These are phyloP conservation scores for Mycosarcoma mackinlayi DNA, from an alignment of 1,284 basidiomycete species.

Conservation along the genomic window DNA sequence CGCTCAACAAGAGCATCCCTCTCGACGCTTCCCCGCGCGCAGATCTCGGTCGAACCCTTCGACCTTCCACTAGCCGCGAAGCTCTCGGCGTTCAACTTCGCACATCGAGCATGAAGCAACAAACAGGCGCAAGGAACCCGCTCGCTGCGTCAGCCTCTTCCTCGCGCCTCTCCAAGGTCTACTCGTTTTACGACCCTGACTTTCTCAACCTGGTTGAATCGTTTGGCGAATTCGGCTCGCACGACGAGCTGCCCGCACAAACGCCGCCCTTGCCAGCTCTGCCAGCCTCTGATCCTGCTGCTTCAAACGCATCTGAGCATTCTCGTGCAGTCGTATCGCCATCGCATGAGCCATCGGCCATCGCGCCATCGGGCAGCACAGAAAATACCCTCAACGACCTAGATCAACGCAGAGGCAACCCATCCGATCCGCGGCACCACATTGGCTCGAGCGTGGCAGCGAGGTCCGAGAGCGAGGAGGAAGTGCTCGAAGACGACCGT, in stretches of 20 bases:
- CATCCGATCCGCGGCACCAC: not conserved
- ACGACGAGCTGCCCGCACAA: constrained; percentile 35
- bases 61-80: constrained; percentile 25
- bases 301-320: not conserved
- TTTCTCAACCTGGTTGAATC: constrained; percentile 73
- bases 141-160: constrained; percentile 33
- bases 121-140: constrained; percentile 16
- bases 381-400: too few species aligned
- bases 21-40: constrained; percentile 14
- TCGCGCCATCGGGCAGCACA: not conserved
- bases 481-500: constrained; percentile 25
- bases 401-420: too few species aligned
- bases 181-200: constrained; percentile 82
- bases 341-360: not conserved
- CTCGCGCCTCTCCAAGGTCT: constrained; percentile 70
- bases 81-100: constrained; percentile 31
- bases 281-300: constrained; percentile 7
- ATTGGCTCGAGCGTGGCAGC: not conserved
- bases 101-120: constrained; percentile 13
- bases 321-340: not conserved
- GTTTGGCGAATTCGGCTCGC: constrained; percentile 61
- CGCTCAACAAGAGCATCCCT: constrained; percentile 20
- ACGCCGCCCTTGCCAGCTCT: constrained; percentile 30
- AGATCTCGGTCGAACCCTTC: constrained; percentile 9
- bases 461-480: constrained; percentile 24